These are phyloP conservation scores for Dryas drummondii DNA, from an alignment of 306 rosid species.

Conservation along the genomic window DNA sequence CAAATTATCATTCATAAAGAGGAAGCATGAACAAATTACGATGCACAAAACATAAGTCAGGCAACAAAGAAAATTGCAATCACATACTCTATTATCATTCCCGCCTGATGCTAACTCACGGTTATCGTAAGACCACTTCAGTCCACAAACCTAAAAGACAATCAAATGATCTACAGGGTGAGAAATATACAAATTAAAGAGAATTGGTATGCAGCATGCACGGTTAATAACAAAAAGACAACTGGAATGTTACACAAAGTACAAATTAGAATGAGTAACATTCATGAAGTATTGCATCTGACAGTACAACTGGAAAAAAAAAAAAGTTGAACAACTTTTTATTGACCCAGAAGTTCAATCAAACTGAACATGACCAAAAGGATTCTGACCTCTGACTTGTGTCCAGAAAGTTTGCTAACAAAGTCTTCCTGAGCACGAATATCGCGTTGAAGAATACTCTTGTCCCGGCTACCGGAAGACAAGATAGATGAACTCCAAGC, in stretches of 20 bases:
- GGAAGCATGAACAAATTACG: conserved; percentile 27
- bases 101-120: conserved; percentile 99
- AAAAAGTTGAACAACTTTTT: not conserved
- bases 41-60: conserved; percentile 14
- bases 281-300: not conserved
- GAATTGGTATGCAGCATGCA: not conserved
- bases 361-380: conserved; percentile 27
- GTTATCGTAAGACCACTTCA: conserved; percentile 93
- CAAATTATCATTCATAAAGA: conserved; percentile 23
- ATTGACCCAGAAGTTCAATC: conserved; percentile 13
- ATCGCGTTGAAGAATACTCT: conserved; percentile 88
- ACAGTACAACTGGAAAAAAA: not conserved
- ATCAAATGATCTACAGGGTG: conserved; percentile 21
- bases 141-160: conserved; percentile 83
- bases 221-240: not conserved
- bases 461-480: conserved; percentile 91
- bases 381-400: conserved; percentile 79
- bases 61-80: conserved; percentile 12
- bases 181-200: not conserved
- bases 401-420: conserved; percentile 83
- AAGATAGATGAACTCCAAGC: conserved; percentile 86
- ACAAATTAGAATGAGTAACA: not conserved
- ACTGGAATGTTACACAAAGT: not conserved
- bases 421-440: conserved; percentile 85
- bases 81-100: conserved; percentile 89